Evolutionary conservation across 176 grass and related monocot genomes (phyloP).

Genomic region (Ensete glaucum): DNA sequence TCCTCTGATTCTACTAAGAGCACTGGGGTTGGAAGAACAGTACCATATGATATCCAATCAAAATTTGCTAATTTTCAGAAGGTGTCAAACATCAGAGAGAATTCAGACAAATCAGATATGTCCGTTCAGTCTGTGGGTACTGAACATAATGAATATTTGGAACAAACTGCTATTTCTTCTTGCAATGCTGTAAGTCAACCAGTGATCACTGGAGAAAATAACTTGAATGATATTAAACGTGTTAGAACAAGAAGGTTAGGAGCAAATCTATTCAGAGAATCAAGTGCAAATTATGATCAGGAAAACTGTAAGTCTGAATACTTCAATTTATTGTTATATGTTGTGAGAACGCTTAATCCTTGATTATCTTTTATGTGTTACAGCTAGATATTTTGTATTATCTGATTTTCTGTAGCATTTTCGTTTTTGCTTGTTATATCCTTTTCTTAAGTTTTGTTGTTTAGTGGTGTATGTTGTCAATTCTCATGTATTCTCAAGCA

Average conservation of each 20-base stretch:
- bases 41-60: conserved; percentile 41
- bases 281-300: conserved; percentile 40
- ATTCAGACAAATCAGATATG: conserved; percentile 34
- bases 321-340: conserved; percentile 12
- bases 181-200: conserved; percentile 46
- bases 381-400: neutral
- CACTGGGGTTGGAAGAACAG: conserved; percentile 44
- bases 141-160: conserved; percentile 38
- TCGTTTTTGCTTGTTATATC: neutral
- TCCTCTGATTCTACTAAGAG: conserved; percentile 53
- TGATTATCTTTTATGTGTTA: conserved; percentile 4
- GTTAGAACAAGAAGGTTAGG: conserved; percentile 23
- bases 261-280: conserved; percentile 33
- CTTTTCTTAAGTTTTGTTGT: neutral
- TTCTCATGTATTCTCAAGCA: neutral
- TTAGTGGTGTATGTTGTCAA: neutral
- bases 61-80: conserved; percentile 49
- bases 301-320: conserved; percentile 58
- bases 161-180: conserved; percentile 47
- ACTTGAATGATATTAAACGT: conserved; percentile 32
- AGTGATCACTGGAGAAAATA: conserved; percentile 44
- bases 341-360: conserved; percentile 1
- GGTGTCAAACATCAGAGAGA: conserved; percentile 32
- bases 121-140: conserved; percentile 15
- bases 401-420: neutral